These are phyloP conservation scores for Diplodia seriata DNA, from an alignment of 2,329 filamentous ascomycete species.

Conservation along the genomic window DNA sequence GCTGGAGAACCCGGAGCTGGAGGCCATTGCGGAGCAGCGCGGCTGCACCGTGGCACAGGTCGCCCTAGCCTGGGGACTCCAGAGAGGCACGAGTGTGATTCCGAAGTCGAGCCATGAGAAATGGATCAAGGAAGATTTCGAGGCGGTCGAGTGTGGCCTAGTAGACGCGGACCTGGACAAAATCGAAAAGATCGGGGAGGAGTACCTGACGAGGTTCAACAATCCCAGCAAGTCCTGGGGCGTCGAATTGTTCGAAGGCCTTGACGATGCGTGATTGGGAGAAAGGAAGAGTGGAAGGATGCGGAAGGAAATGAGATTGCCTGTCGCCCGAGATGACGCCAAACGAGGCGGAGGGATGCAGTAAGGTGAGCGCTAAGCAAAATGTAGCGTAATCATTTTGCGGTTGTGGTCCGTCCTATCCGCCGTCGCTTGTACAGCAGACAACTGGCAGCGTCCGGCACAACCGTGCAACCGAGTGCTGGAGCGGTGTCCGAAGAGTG, in stretches of 20 bases:
- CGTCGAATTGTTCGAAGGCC: slow-evolving; percentile 50
- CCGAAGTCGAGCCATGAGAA: slow-evolving; percentile 57
- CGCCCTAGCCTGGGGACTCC: slow-evolving; percentile 58
- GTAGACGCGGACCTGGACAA: slow-evolving; percentile 48
- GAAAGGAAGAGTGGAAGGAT: slow-evolving; percentile 10
- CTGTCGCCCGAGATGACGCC: not conserved
- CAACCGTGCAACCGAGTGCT: not conserved
- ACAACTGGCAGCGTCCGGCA: not conserved
- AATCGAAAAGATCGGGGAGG: slow-evolving; percentile 44
- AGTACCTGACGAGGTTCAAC: slow-evolving; percentile 47
- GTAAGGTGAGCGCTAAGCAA: slow-evolving; percentile 6
- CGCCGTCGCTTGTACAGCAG: slow-evolving; percentile 2
- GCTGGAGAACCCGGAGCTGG: slow-evolving; percentile 53
- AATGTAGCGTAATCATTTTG: slow-evolving; percentile 9
- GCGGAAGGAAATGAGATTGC: slow-evolving; percentile 10
- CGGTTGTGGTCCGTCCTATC: not conserved
- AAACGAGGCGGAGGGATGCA: slow-evolving; percentile 3
- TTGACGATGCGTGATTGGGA: slow-evolving; percentile 43
- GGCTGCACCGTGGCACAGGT: slow-evolving; percentile 54
- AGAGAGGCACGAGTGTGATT: slow-evolving; percentile 52
- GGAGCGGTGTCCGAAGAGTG: not conserved
- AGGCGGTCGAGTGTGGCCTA: slow-evolving; percentile 45
- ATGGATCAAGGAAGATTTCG: slow-evolving; percentile 55
- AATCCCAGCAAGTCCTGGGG: slow-evolving; percentile 51
- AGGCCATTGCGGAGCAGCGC: slow-evolving; percentile 50